phyloP scores from a whole-genome alignment of 2,329 filamentous ascomycete genomes.

The Penicillium sp. region DNA sequence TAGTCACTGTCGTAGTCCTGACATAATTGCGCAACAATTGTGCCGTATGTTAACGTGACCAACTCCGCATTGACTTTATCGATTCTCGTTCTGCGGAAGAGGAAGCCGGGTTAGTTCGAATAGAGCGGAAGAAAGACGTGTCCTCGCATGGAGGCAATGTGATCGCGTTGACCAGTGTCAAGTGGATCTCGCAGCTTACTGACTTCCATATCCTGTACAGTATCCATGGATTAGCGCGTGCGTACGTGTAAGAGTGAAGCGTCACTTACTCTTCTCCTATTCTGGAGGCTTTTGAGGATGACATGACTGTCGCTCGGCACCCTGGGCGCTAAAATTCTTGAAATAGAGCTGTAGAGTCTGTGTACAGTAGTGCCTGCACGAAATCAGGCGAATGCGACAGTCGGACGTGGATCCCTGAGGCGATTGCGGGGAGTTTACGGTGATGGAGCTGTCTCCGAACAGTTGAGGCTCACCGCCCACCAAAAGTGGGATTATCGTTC shows the following conservation, averaged over 20 bases:
- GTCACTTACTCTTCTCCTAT: conserved; percentile 71
- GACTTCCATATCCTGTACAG: conserved; percentile 84
- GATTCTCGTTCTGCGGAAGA: conserved; percentile 71
- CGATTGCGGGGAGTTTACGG: conserved; percentile 26
- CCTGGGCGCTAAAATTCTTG: background rate
- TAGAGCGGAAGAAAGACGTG: background rate
- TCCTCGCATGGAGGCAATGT: background rate
- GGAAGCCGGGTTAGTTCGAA: conserved; percentile 17
- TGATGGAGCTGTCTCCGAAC: conserved; percentile 21
- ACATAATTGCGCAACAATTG: conserved; percentile 93
- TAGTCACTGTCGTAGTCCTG: conserved; percentile 97
- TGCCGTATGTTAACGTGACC: conserved; percentile 95
- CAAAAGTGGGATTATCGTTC: conserved; percentile 26
- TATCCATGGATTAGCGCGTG: conserved; percentile 33
- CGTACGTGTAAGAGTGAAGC: conserved; percentile 4
- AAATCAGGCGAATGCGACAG: conserved; percentile 9
- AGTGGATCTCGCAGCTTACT: conserved; percentile 44
- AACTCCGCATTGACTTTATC: conserved; percentile 99
- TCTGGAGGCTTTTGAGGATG: conserved; percentile 65
- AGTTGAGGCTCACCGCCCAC: conserved; percentile 21
- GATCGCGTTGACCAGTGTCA: background rate
- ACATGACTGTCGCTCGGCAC: conserved; percentile 39
- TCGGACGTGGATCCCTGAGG: conserved; percentile 3
- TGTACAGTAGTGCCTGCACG: background rate
- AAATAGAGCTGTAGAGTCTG: background rate